Evolutionary conservation across 768 basidiomycete genomes (phyloP).

Genomic region (Leucocoprinus birnbaumii): DNA sequence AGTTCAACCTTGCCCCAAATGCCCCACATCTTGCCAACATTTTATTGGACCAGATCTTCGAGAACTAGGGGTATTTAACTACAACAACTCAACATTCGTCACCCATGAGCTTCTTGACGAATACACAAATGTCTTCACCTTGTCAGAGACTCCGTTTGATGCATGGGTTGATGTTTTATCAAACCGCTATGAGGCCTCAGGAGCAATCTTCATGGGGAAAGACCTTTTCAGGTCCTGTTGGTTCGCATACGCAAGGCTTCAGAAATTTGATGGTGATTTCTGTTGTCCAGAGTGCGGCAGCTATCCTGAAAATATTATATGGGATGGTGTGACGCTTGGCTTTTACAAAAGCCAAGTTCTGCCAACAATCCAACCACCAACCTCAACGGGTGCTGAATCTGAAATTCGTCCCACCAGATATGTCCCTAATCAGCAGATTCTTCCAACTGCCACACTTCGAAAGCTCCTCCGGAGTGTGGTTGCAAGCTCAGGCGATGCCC

Average conservation of each 20-base stretch:
- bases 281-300: constrained; percentile 24
- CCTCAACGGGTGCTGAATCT: constrained; percentile 20
- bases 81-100: constrained; percentile 27
- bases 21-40: constrained; percentile 7
- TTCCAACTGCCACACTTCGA: constrained; percentile 17
- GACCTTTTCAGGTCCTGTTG: constrained; percentile 27
- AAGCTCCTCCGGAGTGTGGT: neutral
- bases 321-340: constrained; percentile 29
- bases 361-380: constrained; percentile 23
- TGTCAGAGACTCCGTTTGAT: constrained; percentile 33
- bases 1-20: constrained; percentile 15
- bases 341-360: constrained; percentile 25
- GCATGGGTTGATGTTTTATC: constrained; percentile 22
- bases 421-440: constrained; percentile 26
- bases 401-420: constrained; percentile 3
- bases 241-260: constrained; percentile 28
- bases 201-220: constrained; percentile 21
- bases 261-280: constrained; percentile 21
- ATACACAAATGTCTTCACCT: constrained; percentile 27
- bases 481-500: no score
- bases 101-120: constrained; percentile 31
- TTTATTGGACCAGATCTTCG: constrained; percentile 28
- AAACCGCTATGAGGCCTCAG: constrained; percentile 18
- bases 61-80: constrained; percentile 29
- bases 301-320: constrained; percentile 25